Percentiles rank a stretch among this genome's conserved stretches.
Evolutionary conservation across 257 asterid species (phyloP).

Genomic region (Craterostigma plantagineum): DNA sequence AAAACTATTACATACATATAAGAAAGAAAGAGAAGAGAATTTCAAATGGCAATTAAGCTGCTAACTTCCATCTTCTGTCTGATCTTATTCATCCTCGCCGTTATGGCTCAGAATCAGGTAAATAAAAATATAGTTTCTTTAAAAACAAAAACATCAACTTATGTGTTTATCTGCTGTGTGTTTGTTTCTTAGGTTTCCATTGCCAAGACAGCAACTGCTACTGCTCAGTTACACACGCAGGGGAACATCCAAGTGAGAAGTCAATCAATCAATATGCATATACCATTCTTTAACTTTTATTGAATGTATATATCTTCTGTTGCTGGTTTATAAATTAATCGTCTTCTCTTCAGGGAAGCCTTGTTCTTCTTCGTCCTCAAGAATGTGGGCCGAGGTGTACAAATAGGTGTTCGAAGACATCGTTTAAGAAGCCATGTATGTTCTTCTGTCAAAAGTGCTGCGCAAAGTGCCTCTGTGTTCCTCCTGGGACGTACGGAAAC

Average conservation of each 20-base stretch:
- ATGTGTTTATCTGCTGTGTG: not conserved
- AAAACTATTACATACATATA: not conserved
- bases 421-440: constrained; percentile 18
- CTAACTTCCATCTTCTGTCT: constrained; percentile 16
- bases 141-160: too few species aligned
- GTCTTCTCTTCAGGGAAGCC: too few species aligned
- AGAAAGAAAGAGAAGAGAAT: not conserved
- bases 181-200: constrained; percentile 16
- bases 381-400: constrained; percentile 11
- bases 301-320: too few species aligned
- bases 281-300: too few species aligned
- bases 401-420: constrained; percentile 13
- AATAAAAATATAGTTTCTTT: too few species aligned
- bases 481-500: constrained; percentile 14
- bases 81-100: constrained; percentile 13
- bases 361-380: not conserved
- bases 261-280: not conserved
- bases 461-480: constrained; percentile 21
- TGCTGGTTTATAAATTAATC: too few species aligned
- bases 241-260: constrained; percentile 15
- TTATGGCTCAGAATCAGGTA: constrained; percentile 28
- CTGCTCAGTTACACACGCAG: constrained; percentile 10
- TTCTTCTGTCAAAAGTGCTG: constrained; percentile 24
- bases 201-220: constrained; percentile 10
- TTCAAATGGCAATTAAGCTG: constrained; percentile 23